Evolutionary conservation across 2,329 filamentous ascomycete species (phyloP).

Genomic region (Colletotrichum salicis): DNA sequence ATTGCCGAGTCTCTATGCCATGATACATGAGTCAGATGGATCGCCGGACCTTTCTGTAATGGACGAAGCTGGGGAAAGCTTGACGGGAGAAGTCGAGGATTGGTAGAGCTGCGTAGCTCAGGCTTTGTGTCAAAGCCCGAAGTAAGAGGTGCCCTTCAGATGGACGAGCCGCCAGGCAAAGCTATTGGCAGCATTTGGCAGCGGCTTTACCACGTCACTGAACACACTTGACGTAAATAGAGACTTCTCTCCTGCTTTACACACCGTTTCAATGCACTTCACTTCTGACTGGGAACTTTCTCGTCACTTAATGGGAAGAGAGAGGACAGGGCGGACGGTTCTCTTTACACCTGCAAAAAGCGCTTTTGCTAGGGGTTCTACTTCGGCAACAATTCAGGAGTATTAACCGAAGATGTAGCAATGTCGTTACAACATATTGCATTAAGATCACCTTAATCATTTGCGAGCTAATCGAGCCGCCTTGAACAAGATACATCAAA

Average conservation of each 20-base stretch:
- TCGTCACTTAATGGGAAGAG: not conserved
- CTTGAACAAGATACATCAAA: not conserved
- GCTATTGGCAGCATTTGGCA: not conserved
- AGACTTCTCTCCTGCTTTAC: not conserved
- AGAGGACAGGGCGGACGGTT: not conserved
- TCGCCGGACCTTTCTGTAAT: too few species aligned
- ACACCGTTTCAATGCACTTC: not conserved
- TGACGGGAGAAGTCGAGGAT: slow-evolving; percentile 44
- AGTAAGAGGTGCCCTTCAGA: not conserved
- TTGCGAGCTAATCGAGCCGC: not conserved
- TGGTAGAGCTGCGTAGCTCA: slow-evolving; percentile 70
- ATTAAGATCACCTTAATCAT: not conserved
- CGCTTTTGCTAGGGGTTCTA: not conserved
- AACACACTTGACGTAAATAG: not conserved
- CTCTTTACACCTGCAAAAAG: not conserved
- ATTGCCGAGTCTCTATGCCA: slow-evolving; percentile 4
- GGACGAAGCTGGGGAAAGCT: not conserved
- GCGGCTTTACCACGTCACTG: not conserved
- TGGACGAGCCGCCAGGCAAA: not conserved
- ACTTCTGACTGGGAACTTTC: not conserved
- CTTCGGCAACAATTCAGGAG: not conserved
- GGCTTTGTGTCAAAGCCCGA: not conserved
- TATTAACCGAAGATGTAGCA: not conserved
- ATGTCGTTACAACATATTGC: not conserved
- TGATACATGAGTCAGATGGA: not conserved